phyloP scores from a whole-genome alignment of 495 filamentous ascomycete genomes.

The Pyronema omphalodes region DNA sequence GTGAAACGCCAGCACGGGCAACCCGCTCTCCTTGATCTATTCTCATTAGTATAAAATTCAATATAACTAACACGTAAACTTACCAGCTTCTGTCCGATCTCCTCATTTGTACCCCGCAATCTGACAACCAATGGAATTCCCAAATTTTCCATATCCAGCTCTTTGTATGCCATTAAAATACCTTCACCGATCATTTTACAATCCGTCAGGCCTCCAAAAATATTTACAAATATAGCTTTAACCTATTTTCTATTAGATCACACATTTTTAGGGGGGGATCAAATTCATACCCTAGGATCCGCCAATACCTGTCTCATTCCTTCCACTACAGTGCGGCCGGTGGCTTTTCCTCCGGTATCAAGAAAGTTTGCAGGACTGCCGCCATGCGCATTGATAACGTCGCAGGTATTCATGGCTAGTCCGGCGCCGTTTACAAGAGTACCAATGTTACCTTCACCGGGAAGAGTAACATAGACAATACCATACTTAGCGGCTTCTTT shows the following conservation, averaged over 20 bases:
- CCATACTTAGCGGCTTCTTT: constrained; percentile 24
- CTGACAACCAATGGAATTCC: constrained; percentile 63
- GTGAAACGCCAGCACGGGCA: constrained; percentile 59
- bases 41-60: background rate
- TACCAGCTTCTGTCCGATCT: constrained; percentile 53
- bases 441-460: constrained; percentile 37
- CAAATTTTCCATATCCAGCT: constrained; percentile 36
- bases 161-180: constrained; percentile 57
- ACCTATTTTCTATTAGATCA: background rate
- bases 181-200: constrained; percentile 82
- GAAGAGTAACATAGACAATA: constrained; percentile 52
- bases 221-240: constrained; percentile 60
- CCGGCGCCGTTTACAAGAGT: constrained; percentile 78
- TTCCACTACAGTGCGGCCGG: constrained; percentile 60
- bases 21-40: constrained; percentile 52
- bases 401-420: constrained; percentile 82
- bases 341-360: constrained; percentile 82
- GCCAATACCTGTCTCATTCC: constrained; percentile 54
- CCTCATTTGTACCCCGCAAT: constrained; percentile 68
- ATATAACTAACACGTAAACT: constrained; percentile 8
- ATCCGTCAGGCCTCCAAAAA: constrained; percentile 72
- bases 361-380: constrained; percentile 63
- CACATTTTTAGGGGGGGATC: background rate
- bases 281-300: constrained; percentile 47
- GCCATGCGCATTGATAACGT: constrained; percentile 48